Evolutionary conservation across 108 stramenopile genomes (phyloP), one percentile per base, ranked within the genome.

Genomic region (Mayamaea pseudoterrestris): DNA sequence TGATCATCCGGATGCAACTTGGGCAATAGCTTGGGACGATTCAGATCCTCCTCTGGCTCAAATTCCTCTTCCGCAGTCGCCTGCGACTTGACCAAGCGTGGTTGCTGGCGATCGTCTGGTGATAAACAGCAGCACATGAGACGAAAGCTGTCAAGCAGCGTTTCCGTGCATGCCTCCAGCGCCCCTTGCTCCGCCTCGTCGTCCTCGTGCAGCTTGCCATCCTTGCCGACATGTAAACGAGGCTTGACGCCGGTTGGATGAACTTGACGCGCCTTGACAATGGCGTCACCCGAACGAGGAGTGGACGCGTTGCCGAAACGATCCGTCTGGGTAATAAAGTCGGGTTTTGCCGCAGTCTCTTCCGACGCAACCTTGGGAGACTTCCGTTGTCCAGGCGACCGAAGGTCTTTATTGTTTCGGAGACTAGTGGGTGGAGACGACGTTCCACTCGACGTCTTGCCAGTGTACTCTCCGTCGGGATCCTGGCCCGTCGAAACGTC

Each of bases 261-360:
- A 39, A 48, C 56, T 28, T 64, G 55, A 46, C 78, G 50, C 9
- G 80, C 86, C 2, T 51, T 53, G 8, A 63, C 32, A 43, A 84
- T 74, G 0, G 72, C 78, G 30, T 58, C 51, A 7, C 55, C 61
- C 22, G 69, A 79, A 20, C 87, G 68, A 17, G 86, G 87, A 1
- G 87, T 85, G 2, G 67, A 68, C 20, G 80, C 78, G 31, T 75
- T 75, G 32, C 83, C 89, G 55, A 74, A 63, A 18, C 66, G 48
- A 54, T 90, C 89, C 41, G 89, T 90, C 57, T 86, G 89, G 13
- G 89, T 90, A 27, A 90, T 85, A 55, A 90, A 85, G 62, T 90
- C 83, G 7, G 89, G 81, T 42, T 81, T 68, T 8, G 44, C 50
- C 20, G 46, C 68, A 40, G 53, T 32, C 23, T 55, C 32, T 2